Evolutionary conservation across 2,329 filamentous ascomycete genomes (phyloP).

Genomic region (Penicillium sp.): DNA sequence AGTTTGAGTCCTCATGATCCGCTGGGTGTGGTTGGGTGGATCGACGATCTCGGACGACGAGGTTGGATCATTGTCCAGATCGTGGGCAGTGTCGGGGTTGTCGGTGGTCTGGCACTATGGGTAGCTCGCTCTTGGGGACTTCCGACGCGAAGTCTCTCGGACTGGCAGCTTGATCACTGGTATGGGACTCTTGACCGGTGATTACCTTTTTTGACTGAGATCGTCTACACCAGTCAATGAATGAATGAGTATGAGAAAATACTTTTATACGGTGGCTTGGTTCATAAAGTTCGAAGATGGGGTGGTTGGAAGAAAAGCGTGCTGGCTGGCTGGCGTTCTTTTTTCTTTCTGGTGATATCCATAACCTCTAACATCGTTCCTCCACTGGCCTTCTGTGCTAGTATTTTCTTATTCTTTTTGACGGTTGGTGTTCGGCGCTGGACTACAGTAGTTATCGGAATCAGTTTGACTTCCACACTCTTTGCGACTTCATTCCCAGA

Average conservation of each 20-base stretch:
- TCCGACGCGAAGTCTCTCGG: conserved; percentile 36
- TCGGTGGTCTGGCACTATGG: conserved; percentile 73
- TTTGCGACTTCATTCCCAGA: too few relatives aligned
- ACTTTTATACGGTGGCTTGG: background rate
- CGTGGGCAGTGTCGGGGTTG: conserved; percentile 71
- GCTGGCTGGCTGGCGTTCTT: conserved; percentile 1
- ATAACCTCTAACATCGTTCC: too few relatives aligned
- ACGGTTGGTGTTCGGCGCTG: background rate
- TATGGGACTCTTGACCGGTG: conserved; percentile 23
- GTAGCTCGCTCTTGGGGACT: conserved; percentile 51
- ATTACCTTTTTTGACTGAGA: background rate
- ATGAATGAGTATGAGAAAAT: background rate
- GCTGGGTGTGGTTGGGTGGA: conserved; percentile 73
- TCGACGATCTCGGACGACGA: conserved; percentile 65
- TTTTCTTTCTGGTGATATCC: background rate
- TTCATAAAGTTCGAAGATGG: background rate
- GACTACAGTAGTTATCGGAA: too few relatives aligned
- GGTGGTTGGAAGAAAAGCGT: background rate
- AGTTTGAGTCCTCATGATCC: conserved; percentile 69
- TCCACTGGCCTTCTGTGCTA: background rate
- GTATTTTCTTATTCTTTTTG: background rate
- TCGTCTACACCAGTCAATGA: background rate
- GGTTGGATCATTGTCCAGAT: conserved; percentile 73
- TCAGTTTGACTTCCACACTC: too few relatives aligned
- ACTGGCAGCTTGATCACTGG: conserved; percentile 37